Evolutionary conservation across 1,139 yeast species (phyloP), one percentile per base, ranked within the genome.

Genomic region (Dujonia santamariae): DNA sequence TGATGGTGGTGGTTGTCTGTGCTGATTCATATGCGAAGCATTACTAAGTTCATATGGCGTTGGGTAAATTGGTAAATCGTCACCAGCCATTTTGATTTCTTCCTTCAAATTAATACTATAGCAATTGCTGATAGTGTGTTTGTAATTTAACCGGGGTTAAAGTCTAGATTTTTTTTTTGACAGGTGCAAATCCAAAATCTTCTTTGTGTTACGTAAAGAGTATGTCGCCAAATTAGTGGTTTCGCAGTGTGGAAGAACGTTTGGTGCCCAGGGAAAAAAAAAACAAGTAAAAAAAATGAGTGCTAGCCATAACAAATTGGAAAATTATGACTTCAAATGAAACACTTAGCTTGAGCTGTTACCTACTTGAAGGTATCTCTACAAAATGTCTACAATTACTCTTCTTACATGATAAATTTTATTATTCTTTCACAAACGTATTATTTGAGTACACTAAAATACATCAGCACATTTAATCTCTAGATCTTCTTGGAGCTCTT

Each of bases 1-100:
- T 34, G 18, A 56, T 50, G 17, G 59, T 46, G 12, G 54, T 44
- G 23, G 38, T 34, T 28, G 45, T 29, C 22, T 43, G 40, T 28
- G 53, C 3, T 46, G 47, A 27, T 45, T 53, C 21, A 55, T 58
- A 13, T 54, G 56, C 42, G 67, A 66, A 3, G 69, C 56, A 5
- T 15, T 17, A 7, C 13, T 14, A 6, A 72, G 71, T 51, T 68
- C 72, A 37, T 63, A 69, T 1, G 75, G 75, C 19, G 75, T 69
- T 6, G 75, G 75, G 48, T 67, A 68, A 51, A 60, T 53, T 19
- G 75, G 75, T 43, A 69, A 56, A 27, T 68, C 74, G 54, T 68
- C 63, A 46, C 57, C 54, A 4, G 56, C 52, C 59, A 54, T 56
- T 11, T 19, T 7, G 7, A 11, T 19, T 7, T 19, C 9, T 19